A percentile compares a stretch with the other conserved stretches of the same genome.
These are phyloP conservation scores for Logfia minima DNA, from an alignment of 129 eudicot species.

Conservation along the genomic window DNA sequence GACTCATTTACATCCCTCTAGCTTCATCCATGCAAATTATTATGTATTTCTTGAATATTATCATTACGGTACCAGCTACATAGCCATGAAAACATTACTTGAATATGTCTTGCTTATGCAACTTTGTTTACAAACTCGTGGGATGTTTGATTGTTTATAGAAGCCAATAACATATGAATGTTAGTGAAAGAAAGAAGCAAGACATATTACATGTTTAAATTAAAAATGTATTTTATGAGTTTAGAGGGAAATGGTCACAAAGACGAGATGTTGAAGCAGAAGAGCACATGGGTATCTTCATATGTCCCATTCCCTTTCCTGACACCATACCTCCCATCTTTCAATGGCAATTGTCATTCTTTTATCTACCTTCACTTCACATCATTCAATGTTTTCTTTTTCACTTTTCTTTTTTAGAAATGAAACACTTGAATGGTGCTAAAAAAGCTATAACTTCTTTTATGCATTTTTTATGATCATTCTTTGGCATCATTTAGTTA, in stretches of 20 bases:
- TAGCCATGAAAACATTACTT: too few species aligned
- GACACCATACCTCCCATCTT: constrained; percentile 29
- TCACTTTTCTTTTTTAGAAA: neutral
- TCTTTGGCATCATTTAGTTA: too few species aligned
- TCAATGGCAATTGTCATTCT: constrained; percentile 21
- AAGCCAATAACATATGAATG: neutral
- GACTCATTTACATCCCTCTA: too few species aligned
- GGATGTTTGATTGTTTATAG: constrained; percentile 7
- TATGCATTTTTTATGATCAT: too few species aligned
- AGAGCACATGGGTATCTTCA: constrained; percentile 35
- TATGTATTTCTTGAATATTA: neutral
- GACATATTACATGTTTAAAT: neutral
- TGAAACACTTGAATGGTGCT: too few species aligned
- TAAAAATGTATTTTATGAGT: neutral
- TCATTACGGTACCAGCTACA: neutral
- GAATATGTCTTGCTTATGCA: neutral
- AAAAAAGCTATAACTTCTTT: too few species aligned
- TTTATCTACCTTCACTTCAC: constrained; percentile 18
- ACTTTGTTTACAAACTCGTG: neutral
- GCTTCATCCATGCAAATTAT: neutral
- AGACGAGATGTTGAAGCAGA: constrained; percentile 22
- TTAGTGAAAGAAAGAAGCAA: neutral
- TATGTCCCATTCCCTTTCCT: constrained; percentile 15
- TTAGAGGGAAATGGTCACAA: constrained; percentile 14
- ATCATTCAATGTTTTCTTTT: neutral